Evolutionary conservation across 495 filamentous ascomycete genomes (phyloP).

Genomic region (Lasiosphaeria ovina): DNA sequence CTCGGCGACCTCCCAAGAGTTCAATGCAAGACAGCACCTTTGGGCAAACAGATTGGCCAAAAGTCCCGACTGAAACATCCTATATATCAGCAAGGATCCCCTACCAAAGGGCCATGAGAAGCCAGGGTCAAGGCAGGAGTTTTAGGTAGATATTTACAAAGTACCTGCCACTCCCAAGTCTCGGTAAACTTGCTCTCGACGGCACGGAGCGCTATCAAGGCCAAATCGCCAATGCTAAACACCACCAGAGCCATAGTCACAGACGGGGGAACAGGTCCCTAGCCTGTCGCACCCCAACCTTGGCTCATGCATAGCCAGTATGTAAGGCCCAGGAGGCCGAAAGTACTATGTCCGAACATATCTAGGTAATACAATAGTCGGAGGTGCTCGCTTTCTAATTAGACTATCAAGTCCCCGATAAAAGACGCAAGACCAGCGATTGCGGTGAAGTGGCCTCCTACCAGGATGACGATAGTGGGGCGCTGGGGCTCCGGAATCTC

Average conservation of each 20-base stretch:
- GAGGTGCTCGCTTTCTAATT: background rate
- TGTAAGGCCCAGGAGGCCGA: background rate
- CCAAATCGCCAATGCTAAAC: background rate
- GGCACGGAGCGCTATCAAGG: background rate
- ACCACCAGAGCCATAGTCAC: background rate
- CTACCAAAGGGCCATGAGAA: background rate
- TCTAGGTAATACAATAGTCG: background rate
- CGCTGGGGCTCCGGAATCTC: background rate
- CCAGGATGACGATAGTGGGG: background rate
- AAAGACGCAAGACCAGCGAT: background rate
- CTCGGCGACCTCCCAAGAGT: too few relatives aligned
- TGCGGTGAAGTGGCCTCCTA: background rate
- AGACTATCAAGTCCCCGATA: background rate
- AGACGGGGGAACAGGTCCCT: background rate
- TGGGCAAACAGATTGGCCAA: too few relatives aligned
- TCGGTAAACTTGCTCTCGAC: background rate
- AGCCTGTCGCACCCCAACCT: background rate
- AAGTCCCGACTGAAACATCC: too few relatives aligned
- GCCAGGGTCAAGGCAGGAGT: background rate
- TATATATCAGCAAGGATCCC: background rate
- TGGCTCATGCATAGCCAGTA: background rate
- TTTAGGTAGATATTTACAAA: background rate
- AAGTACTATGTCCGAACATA: background rate
- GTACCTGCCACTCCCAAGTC: background rate
- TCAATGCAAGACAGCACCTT: too few relatives aligned